Evolutionary conservation across 345 rosid genomes (phyloP).

Genomic region (Adansonia digitata): DNA sequence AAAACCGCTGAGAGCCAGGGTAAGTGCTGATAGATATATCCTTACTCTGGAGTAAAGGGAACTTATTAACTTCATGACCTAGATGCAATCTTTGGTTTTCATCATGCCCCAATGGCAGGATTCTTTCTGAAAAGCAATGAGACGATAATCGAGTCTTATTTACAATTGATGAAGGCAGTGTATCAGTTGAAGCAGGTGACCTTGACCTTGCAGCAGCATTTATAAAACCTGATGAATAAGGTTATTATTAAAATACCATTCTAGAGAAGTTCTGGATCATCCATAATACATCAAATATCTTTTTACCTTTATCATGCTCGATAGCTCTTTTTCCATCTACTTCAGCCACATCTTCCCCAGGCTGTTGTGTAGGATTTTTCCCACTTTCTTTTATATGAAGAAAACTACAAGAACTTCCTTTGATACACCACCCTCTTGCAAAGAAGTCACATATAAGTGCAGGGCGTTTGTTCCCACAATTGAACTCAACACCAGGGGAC

Average conservation of each 20-base stretch:
- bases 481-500: conserved; percentile 28
- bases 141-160: conserved; percentile 23
- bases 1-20: background rate
- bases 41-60: background rate
- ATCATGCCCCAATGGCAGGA: background rate
- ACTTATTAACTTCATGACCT: background rate
- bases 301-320: conserved; percentile 53
- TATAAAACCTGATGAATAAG: conserved; percentile 38
- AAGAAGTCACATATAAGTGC: conserved; percentile 62
- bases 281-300: conserved; percentile 11
- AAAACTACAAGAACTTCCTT: conserved; percentile 72
- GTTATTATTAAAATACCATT: conserved; percentile 23
- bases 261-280: conserved; percentile 13
- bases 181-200: conserved; percentile 24
- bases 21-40: background rate
- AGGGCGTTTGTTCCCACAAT: conserved; percentile 42
- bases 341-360: conserved; percentile 26
- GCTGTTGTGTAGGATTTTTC: conserved; percentile 24
- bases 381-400: conserved; percentile 49
- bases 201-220: conserved; percentile 22
- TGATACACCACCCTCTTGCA: conserved; percentile 84
- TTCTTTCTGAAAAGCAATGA: background rate
- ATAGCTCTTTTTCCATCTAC: conserved; percentile 24
- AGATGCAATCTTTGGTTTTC: background rate
- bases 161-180: conserved; percentile 23